Conservation (phyloP, 2,329 filamentous ascomycete genomes). For the Keithomyces neogunnii region DNA sequence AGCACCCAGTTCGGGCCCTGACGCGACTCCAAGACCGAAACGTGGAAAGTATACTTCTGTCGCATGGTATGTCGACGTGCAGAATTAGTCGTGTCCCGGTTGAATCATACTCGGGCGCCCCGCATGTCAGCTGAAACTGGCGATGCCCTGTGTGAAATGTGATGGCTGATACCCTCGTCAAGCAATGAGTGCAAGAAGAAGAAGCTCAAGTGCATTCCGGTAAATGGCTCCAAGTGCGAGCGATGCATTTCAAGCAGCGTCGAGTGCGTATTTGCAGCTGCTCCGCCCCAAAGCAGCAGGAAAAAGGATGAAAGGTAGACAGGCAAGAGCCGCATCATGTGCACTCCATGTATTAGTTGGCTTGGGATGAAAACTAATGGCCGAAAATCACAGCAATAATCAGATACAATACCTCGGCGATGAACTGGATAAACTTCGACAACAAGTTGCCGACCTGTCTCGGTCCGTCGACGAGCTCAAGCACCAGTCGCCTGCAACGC, state of each 20-base stretch:
- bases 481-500: conserved; percentile 9
- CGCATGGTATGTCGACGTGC: conserved; percentile 21
- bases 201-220: conserved; percentile 30
- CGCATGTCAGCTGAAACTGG: no score
- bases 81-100: no score
- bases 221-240: conserved; percentile 17
- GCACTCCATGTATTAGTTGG: neutral
- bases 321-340: neutral
- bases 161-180: conserved; percentile 9
- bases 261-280: conserved; percentile 17
- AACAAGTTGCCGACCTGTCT: conserved; percentile 21
- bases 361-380: neutral
- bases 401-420: conserved; percentile 16
- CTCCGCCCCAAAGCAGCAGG: conserved; percentile 12
- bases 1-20: neutral
- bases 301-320: conserved; percentile 15
- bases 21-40: conserved; percentile 15
- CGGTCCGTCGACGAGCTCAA: conserved; percentile 19
- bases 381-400: neutral
- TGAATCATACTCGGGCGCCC: no score
- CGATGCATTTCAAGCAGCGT: conserved; percentile 20
- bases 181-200: conserved; percentile 31
- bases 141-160: neutral
- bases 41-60: conserved; percentile 29
- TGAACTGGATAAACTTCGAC: conserved; percentile 19